Conservation (phyloP, 768 basidiomycete species). For the Roridomyces roridus region DNA sequence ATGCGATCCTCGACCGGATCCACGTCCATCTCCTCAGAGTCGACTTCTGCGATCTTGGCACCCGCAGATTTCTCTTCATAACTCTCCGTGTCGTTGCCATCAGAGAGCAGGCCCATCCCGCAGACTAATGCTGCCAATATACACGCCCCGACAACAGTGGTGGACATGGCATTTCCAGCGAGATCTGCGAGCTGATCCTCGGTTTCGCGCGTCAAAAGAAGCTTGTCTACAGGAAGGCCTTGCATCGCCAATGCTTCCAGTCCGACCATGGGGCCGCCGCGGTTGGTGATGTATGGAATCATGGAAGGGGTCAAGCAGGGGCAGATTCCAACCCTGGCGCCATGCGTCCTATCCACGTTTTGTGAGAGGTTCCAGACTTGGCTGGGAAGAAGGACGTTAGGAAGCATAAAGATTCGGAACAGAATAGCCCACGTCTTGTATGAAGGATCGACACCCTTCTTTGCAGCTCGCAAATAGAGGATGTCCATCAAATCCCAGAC, state of each 20-base stretch:
- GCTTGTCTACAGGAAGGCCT: conserved; percentile 90
- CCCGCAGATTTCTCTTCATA: conserved; percentile 70
- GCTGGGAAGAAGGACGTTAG: conserved; percentile 41
- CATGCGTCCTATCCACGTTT: conserved; percentile 92
- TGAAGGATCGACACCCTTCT: conserved; percentile 80
- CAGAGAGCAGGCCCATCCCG: conserved; percentile 68
- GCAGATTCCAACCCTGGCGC: conserved; percentile 82
- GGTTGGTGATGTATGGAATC: conserved; percentile 96
- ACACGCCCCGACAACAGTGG: conserved; percentile 92
- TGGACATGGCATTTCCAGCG: conserved; percentile 97
- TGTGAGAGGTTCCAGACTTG: conserved; percentile 96
- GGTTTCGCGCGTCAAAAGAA: conserved; percentile 89
- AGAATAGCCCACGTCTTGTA: conserved; percentile 77
- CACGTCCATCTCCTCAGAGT: conserved; percentile 54
- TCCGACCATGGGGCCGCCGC: conserved; percentile 95
- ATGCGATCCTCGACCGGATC: conserved; percentile 38
- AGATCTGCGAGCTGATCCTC: conserved; percentile 94
- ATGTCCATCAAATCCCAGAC: conserved; percentile 98
- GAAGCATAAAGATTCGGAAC: conserved; percentile 4
- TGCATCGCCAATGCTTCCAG: conserved; percentile 93
- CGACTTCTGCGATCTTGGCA: conserved; percentile 34
- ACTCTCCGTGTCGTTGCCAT: conserved; percentile 66
- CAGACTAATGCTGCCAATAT: conserved; percentile 83
- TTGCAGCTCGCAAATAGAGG: conserved; percentile 79
- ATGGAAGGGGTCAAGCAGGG: conserved; percentile 95